These are phyloP conservation scores for Lenzites betulinus DNA, from an alignment of 768 basidiomycete genomes.

Conservation along the genomic window DNA sequence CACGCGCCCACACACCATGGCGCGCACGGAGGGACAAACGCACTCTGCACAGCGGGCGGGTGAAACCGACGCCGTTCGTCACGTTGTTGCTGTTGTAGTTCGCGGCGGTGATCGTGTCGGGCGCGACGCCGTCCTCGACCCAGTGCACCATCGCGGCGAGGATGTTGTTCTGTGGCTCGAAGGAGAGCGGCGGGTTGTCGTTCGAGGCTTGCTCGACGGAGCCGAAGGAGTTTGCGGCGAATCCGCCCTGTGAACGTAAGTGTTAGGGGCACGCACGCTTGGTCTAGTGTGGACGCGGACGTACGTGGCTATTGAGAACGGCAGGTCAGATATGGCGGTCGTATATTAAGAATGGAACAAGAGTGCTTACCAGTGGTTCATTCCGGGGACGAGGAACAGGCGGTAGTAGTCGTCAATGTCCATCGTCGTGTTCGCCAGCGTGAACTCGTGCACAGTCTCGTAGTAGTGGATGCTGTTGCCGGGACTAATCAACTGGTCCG, in stretches of 20 bases:
- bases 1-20: background rate
- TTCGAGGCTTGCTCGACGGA: conserved; percentile 25
- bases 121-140: conserved; percentile 37
- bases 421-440: conserved; percentile 21
- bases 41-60: conserved; percentile 27
- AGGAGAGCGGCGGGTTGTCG: conserved; percentile 21
- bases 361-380: conserved; percentile 33
- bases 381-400: conserved; percentile 36
- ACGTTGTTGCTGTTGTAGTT: conserved; percentile 23
- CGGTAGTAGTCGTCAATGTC: conserved; percentile 36
- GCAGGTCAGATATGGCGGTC: background rate
- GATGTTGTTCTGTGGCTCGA: conserved; percentile 30
- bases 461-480: conserved; percentile 31
- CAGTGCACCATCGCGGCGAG: conserved; percentile 35
- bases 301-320: conserved; percentile 1
- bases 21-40: background rate
- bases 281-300: background rate
- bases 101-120: conserved; percentile 26
- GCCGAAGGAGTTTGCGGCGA: conserved; percentile 33
- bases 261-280: background rate
- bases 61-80: conserved; percentile 24
- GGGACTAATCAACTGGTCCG: conserved; percentile 33
- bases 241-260: conserved; percentile 22
- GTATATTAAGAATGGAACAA: background rate
- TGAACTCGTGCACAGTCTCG: conserved; percentile 29